phyloP scores from a whole-genome alignment of 139 green algal genomes.

The Marvania coccoides region DNA sequence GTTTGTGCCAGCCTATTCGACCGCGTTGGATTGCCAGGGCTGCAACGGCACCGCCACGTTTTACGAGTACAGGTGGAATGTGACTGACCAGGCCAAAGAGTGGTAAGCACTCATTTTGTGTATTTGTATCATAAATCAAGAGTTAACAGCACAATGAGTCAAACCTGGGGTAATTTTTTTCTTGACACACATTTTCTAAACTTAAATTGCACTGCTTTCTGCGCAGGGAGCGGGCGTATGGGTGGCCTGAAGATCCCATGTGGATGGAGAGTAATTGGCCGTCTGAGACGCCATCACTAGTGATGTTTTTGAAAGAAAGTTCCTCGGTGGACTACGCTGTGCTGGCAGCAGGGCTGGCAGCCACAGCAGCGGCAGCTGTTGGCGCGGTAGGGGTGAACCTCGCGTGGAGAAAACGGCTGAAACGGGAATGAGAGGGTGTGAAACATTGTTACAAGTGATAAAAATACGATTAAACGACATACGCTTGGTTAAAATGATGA shows the following conservation, averaged over 20 bases:
- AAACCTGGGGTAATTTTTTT: not conserved
- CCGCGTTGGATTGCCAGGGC: conserved; percentile 17
- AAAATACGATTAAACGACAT: not conserved
- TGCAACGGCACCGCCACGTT: conserved; percentile 7
- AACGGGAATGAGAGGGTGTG: conserved; percentile 3
- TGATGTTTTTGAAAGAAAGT: conserved; percentile 41
- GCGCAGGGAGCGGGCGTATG: conserved; percentile 23
- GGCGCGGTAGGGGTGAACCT: not conserved
- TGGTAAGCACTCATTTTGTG: conserved; percentile 10
- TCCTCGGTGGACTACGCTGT: not conserved
- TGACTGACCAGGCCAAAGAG: conserved; percentile 8
- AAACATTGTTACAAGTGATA: not conserved
- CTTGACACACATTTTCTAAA: not conserved
- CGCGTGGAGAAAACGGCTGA: not conserved
- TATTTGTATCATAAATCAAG: not conserved
- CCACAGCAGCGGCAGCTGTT: not conserved
- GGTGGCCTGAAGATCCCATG: conserved; percentile 53
- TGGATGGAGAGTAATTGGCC: conserved; percentile 71
- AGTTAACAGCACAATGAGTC: not conserved
- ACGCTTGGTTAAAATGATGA: not conserved
- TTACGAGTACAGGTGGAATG: conserved; percentile 1
- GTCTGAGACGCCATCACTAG: conserved; percentile 22
- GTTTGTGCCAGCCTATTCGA: conserved; percentile 53
- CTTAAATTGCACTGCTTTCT: not conserved
- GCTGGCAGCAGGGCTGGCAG: conserved; percentile 3